A percentile compares a stretch with the other conserved stretches of the same genome.
Evolutionary conservation across 192 early-diverging fungal genomes (phyloP).

Genomic region (Globomyces pollinis-pini): DNA sequence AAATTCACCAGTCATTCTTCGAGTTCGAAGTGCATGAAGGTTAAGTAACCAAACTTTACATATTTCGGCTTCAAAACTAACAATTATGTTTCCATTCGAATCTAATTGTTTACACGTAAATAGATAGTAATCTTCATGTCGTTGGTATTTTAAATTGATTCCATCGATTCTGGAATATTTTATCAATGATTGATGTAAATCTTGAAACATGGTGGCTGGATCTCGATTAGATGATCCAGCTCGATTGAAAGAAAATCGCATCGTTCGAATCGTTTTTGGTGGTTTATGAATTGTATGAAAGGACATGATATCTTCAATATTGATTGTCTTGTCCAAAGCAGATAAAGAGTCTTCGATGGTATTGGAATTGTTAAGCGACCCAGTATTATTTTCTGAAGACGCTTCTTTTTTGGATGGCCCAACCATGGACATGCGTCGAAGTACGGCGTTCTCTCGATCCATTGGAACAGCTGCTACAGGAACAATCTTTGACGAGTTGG

Average conservation of each 20-base stretch:
- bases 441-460: background rate
- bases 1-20: background rate
- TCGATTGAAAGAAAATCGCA: slow-evolving; percentile 47
- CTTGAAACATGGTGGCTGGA: slow-evolving; percentile 48
- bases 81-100: background rate
- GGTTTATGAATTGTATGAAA: slow-evolving; percentile 53
- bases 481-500: background rate
- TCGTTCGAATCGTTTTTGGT: slow-evolving; percentile 43
- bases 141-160: slow-evolving; percentile 23
- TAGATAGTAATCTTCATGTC: slow-evolving; percentile 43
- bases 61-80: slow-evolving; percentile 48
- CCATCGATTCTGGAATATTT: slow-evolving; percentile 2
- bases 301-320: slow-evolving; percentile 38
- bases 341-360: background rate
- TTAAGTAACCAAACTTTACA: slow-evolving; percentile 51
- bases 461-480: background rate
- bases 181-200: slow-evolving; percentile 45
- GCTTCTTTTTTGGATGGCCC: background rate
- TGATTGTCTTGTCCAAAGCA: background rate
- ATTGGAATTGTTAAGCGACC: background rate
- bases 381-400: background rate
- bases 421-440: background rate
- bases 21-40: background rate
- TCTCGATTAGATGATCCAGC: slow-evolving; percentile 16
- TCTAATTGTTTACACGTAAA: slow-evolving; percentile 39